Evolutionary conservation across 345 rosid species (phyloP).

Genomic region (Arabidopsis arenosa): DNA sequence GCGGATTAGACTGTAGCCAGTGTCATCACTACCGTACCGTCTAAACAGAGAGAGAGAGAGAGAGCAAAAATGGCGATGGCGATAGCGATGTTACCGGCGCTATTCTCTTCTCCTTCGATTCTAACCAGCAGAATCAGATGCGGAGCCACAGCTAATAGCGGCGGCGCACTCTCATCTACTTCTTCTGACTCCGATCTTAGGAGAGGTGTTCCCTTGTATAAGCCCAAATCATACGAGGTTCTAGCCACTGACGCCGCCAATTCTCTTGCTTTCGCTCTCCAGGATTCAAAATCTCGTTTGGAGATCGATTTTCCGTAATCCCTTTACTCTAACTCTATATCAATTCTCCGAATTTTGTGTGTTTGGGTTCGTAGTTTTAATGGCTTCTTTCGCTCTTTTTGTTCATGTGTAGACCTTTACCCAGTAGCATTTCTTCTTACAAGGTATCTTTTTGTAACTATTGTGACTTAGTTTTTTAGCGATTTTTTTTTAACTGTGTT

Average conservation of each 20-base stretch:
- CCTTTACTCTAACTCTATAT: background rate
- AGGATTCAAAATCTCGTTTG: conserved; percentile 72
- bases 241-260: conserved; percentile 80
- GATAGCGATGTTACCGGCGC: conserved; percentile 44
- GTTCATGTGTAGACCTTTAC: conserved; percentile 72
- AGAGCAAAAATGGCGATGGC: conserved; percentile 36
- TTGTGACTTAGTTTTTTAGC: conserved; percentile 2
- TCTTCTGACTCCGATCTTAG: conserved; percentile 49
- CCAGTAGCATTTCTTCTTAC: conserved; percentile 82
- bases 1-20: conserved; percentile 31
- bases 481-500: conserved; percentile 36
- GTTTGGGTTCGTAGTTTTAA: conserved; percentile 16
- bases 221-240: conserved; percentile 88
- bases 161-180: conserved; percentile 38
- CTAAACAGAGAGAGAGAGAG: conserved; percentile 13
- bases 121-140: conserved; percentile 40
- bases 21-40: conserved; percentile 28
- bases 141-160: conserved; percentile 34
- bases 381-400: conserved; percentile 13
- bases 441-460: conserved; percentile 55
- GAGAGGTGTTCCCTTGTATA: conserved; percentile 78
- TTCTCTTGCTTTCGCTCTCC: conserved; percentile 74
- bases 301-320: conserved; percentile 94
- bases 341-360: background rate
- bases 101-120: conserved; percentile 41